Evolutionary conservation across 2,329 filamentous ascomycete genomes (phyloP).

Genomic region (Clarireedia homoeocarpa): DNA sequence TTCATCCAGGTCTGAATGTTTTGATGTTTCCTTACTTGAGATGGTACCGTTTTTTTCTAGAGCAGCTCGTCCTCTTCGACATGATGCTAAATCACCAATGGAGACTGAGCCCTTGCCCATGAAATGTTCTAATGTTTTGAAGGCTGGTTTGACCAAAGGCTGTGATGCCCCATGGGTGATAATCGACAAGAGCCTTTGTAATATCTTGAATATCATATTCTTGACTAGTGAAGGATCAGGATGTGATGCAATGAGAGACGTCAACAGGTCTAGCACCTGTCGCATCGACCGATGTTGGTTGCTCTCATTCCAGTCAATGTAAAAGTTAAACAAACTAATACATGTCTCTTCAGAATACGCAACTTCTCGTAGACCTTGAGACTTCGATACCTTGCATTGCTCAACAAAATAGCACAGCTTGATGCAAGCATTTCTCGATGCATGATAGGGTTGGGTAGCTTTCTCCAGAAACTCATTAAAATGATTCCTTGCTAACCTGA

Average conservation of each 20-base stretch:
- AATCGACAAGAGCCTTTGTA: slow-evolving; percentile 48
- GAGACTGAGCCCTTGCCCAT: slow-evolving; percentile 51
- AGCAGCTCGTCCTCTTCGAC: background rate
- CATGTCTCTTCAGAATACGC: slow-evolving; percentile 44
- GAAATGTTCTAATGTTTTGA: slow-evolving; percentile 60
- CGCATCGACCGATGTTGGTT: slow-evolving; percentile 58
- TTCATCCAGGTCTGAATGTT: slow-evolving; percentile 37
- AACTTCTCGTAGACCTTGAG: slow-evolving; percentile 37
- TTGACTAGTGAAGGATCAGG: slow-evolving; percentile 36
- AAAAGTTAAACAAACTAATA: slow-evolving; percentile 50
- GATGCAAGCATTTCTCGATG: slow-evolving; percentile 49
- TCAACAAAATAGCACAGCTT: slow-evolving; percentile 57
- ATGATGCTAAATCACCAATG: slow-evolving; percentile 18
- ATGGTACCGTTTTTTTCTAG: background rate
- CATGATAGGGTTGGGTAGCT: slow-evolving; percentile 41
- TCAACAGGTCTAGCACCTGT: slow-evolving; percentile 51
- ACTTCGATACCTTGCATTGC: slow-evolving; percentile 45
- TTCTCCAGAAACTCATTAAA: slow-evolving; percentile 20
- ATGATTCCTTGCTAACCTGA: slow-evolving; percentile 19
- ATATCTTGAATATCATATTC: slow-evolving; percentile 37
- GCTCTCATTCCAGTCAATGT: slow-evolving; percentile 59
- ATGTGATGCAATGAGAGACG: slow-evolving; percentile 43
- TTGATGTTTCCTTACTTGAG: background rate
- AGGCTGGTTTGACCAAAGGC: slow-evolving; percentile 59
- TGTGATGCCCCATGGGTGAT: slow-evolving; percentile 53